A percentile compares a stretch with the other conserved stretches of the same genome.
These are phyloP conservation scores for Hagleromyces aurorensis DNA, from an alignment of 805 yeast species.

Conservation along the genomic window DNA sequence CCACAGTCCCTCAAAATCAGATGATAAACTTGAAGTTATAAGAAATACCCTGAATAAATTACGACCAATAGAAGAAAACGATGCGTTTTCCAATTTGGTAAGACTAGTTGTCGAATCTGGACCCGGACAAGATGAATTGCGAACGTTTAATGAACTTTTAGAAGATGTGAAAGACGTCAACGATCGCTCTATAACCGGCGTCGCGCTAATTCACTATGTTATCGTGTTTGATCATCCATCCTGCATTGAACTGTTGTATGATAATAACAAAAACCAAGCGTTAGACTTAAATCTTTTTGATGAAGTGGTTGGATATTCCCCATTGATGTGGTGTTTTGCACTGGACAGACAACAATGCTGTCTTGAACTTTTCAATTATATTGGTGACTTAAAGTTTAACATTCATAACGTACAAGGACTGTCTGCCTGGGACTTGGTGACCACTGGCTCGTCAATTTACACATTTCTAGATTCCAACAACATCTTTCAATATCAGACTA, in stretches of 20 bases:
- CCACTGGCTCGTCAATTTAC: constrained; percentile 48
- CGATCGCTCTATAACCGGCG: constrained; percentile 31
- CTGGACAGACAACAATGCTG: constrained; percentile 49
- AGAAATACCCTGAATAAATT: constrained; percentile 8
- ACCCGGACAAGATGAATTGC: constrained; percentile 17
- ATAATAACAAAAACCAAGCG: constrained; percentile 28
- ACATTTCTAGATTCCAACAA: constrained; percentile 52
- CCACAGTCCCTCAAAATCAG: constrained; percentile 2
- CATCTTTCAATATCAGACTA: constrained; percentile 22
- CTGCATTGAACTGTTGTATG: constrained; percentile 41
- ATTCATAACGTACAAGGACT: constrained; percentile 28
- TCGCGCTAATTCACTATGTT: constrained; percentile 44
- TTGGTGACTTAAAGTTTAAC: constrained; percentile 48
- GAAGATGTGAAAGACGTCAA: constrained; percentile 13
- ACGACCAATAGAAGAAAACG: constrained; percentile 4
- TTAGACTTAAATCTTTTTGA: constrained; percentile 45
- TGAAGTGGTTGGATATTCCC: constrained; percentile 46
- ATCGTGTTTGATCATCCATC: constrained; percentile 44
- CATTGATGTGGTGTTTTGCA: constrained; percentile 83
- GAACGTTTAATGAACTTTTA: constrained; percentile 14
- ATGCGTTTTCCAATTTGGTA: constrained; percentile 20
- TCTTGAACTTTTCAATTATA: constrained; percentile 48
- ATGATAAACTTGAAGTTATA: constrained; percentile 7
- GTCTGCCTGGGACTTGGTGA: constrained; percentile 48
- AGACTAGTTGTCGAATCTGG: constrained; percentile 18